Evolutionary conservation across 2,329 filamentous ascomycete species (phyloP).

Genomic region (Leptographium galeiforme): DNA sequence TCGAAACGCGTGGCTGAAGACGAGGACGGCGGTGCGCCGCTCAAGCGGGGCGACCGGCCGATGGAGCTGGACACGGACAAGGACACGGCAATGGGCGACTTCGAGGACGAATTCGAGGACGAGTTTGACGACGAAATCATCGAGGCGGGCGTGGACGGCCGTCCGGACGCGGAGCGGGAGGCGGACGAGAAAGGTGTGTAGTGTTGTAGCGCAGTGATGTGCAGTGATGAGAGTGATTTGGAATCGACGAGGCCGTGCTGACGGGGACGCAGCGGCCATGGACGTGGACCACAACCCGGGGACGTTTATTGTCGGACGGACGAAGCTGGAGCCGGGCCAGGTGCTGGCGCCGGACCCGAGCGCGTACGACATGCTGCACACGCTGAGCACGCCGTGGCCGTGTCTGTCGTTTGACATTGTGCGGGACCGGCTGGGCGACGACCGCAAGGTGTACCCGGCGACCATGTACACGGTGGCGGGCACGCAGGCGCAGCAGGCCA

Average conservation of each 20-base stretch:
- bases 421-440: constrained; percentile 71
- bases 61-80: constrained; percentile 51
- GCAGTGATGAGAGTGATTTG: no score
- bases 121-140: constrained; percentile 82
- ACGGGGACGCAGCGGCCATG: constrained; percentile 47
- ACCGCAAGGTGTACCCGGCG: constrained; percentile 84
- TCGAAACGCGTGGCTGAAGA: constrained; percentile 11
- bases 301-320: constrained; percentile 90
- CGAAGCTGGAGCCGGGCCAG: constrained; percentile 82
- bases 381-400: constrained; percentile 86
- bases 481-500: constrained; percentile 70
- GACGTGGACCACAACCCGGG: constrained; percentile 65
- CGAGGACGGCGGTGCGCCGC: constrained; percentile 19
- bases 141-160: constrained; percentile 85
- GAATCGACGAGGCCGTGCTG: no score
- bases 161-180: constrained; percentile 84
- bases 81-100: constrained; percentile 57
- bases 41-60: constrained; percentile 48
- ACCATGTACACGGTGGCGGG: constrained; percentile 92
- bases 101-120: constrained; percentile 90
- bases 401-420: constrained; percentile 94
- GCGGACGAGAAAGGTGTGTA: constrained; percentile 66
- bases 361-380: constrained; percentile 98
- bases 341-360: constrained; percentile 80
- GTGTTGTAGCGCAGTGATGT: no score